Evolutionary conservation across 2,329 filamentous ascomycete species (phyloP).

Genomic region (Mollisiaceae sp.): DNA sequence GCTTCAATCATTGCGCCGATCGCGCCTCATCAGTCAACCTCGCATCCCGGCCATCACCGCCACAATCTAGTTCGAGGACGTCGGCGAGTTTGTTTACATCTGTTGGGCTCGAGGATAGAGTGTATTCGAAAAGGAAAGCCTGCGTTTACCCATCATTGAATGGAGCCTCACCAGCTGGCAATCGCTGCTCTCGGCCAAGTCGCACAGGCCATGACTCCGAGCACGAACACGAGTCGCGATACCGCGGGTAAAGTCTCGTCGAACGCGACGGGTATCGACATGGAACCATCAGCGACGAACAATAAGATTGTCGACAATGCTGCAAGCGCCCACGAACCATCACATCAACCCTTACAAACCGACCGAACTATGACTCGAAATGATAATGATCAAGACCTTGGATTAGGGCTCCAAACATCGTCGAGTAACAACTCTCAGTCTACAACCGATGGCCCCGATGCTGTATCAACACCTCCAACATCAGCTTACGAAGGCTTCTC

Average conservation of each 20-base stretch:
- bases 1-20: slow-evolving; percentile 18
- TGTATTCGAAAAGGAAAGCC: neutral
- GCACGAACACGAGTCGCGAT: slow-evolving; percentile 30
- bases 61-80: slow-evolving; percentile 14
- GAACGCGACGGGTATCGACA: slow-evolving; percentile 39
- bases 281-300: slow-evolving; percentile 29
- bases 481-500: slow-evolving; percentile 43
- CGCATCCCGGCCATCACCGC: slow-evolving; percentile 23
- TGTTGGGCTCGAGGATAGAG: neutral
- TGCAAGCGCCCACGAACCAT: slow-evolving; percentile 22
- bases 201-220: slow-evolving; percentile 22
- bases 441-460: slow-evolving; percentile 48
- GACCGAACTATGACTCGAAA: slow-evolving; percentile 21
- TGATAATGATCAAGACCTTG: slow-evolving; percentile 19
- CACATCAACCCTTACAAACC: slow-evolving; percentile 15
- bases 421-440: slow-evolving; percentile 52
- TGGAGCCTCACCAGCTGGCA: slow-evolving; percentile 39
- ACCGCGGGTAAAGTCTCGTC: slow-evolving; percentile 29
- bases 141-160: slow-evolving; percentile 16
- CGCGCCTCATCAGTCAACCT: slow-evolving; percentile 17
- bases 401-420: slow-evolving; percentile 25
- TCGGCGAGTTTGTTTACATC: slow-evolving; percentile 9
- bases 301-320: slow-evolving; percentile 32
- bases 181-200: slow-evolving; percentile 37
- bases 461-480: slow-evolving; percentile 46